phyloP scores from a whole-genome alignment of 441 rosid genomes.

The Pelargonium cotyledonis region DNA sequence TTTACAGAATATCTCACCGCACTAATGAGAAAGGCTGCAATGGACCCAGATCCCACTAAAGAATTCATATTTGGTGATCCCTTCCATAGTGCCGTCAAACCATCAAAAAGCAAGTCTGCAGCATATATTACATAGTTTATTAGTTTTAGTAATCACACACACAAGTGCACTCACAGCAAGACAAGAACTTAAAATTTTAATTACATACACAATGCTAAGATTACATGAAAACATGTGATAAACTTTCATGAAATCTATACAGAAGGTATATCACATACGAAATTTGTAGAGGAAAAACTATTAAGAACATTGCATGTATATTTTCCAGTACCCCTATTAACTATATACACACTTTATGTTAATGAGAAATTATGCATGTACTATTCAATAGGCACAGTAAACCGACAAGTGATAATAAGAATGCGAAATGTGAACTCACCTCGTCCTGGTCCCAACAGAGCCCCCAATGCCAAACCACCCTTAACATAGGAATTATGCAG shows the following conservation, averaged over 20 bases:
- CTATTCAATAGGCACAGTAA: not conserved
- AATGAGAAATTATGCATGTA: not conserved
- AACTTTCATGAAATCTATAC: not conserved
- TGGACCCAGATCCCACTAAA: constrained; percentile 81
- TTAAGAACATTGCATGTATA: not conserved
- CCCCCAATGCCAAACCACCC: constrained; percentile 73
- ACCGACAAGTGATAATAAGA: not conserved
- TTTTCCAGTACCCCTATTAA: not conserved
- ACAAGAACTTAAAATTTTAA: not conserved
- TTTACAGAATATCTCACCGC: constrained; percentile 39
- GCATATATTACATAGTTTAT: constrained; percentile 2
- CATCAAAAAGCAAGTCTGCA: constrained; percentile 78
- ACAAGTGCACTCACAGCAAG: not conserved
- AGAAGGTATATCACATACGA: not conserved
- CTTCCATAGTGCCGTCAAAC: constrained; percentile 68
- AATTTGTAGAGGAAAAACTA: not conserved
- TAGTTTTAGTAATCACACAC: not conserved
- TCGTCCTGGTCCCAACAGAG: constrained; percentile 92
- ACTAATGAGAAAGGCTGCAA: constrained; percentile 80
- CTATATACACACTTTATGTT: not conserved
- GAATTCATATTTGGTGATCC: constrained; percentile 98
- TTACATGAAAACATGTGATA: not conserved
- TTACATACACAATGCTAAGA: not conserved
- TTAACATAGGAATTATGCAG: constrained; percentile 82
- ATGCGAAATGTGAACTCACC: constrained; percentile 34